Base-by-base conservation (phyloP, 2,329 filamentous ascomycete genomes). In the Pseudogymnoascus sp. region DNA sequence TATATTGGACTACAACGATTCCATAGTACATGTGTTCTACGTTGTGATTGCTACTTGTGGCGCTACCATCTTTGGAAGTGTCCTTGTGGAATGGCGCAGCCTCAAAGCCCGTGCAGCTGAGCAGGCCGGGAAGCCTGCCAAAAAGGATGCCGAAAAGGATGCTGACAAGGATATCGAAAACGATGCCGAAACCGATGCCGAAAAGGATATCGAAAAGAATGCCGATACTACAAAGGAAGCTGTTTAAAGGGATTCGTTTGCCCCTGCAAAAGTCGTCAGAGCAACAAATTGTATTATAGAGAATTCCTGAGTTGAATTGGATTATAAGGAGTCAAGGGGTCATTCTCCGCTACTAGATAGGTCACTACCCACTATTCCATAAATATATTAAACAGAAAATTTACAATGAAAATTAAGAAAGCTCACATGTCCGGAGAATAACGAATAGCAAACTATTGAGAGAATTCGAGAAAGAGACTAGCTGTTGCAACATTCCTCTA, bases 31-130 rank as follows among this genome's bases (percentile, higher is more conserved):
- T 36, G 65, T 65, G 6, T 69, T 68, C 21, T 67, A 67, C 40
- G 59, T 69, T 27, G 64, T 62, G 25, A 40, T 64, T 55, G 66
- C 64, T 12, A 64, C 62, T 25, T 39, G 45, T 25, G 42, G 39
- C 12, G 12, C 66, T 9, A 64, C 67, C 13, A 60, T 68, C 5
- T 64, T 69, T 33, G 67, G 67, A 9, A 65, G 59, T 35, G n/a
- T 68, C 13, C 62, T 67, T 15, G 63, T 69, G 36, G 67, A 69
- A 63, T 69, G 67, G 67, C 64, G 62, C 4, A 69, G 65, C 52
- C 42, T 59, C 58, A 27, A 62, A 33, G 61, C 52, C 12, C 60
- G 60, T 27, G 60, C 60, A 27, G 60, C 29, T 12, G 60, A 61
- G 40, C 60, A 61, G 31, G 48, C 45, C 4, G n/a, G 42, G 5